phyloP scores from a whole-genome alignment of 495 filamentous ascomycete species.

The Lasiosphaeria hispida region DNA sequence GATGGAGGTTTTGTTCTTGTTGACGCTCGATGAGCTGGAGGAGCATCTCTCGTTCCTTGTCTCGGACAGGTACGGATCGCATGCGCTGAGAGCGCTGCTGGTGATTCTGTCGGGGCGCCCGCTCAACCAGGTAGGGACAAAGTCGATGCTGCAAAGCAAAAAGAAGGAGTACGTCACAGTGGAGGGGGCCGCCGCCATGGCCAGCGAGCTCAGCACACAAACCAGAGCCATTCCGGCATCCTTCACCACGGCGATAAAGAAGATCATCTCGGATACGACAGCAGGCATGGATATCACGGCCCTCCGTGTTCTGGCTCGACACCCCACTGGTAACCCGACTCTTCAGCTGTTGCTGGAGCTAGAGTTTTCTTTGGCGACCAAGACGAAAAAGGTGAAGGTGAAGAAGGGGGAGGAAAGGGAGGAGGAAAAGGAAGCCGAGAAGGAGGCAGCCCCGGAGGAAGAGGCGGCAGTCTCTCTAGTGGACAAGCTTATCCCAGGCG shows the following conservation, averaged over 20 bases:
- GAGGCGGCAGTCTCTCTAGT: slow-evolving; percentile 25
- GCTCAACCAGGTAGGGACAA: slow-evolving; percentile 59
- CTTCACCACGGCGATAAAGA: slow-evolving; percentile 71
- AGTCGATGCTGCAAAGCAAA: slow-evolving; percentile 75
- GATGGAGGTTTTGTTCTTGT: slow-evolving; percentile 83
- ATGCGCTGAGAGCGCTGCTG: slow-evolving; percentile 80
- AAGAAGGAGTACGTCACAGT: slow-evolving; percentile 79
- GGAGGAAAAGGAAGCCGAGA: slow-evolving; percentile 13
- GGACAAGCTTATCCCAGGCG: slow-evolving; percentile 43
- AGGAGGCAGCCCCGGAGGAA: not conserved
- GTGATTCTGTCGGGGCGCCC: slow-evolving; percentile 82
- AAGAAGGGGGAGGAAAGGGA: slow-evolving; percentile 29
- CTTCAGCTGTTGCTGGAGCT: slow-evolving; percentile 83
- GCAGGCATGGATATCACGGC: slow-evolving; percentile 67
- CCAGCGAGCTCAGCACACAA: slow-evolving; percentile 30
- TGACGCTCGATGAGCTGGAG: slow-evolving; percentile 78
- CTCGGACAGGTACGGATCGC: slow-evolving; percentile 86
- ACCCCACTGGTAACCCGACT: slow-evolving; percentile 84
- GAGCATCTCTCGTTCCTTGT: slow-evolving; percentile 79
- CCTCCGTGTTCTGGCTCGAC: slow-evolving; percentile 75
- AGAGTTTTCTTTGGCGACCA: slow-evolving; percentile 68
- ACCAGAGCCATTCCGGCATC: slow-evolving; percentile 68
- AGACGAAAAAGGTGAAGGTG: slow-evolving; percentile 49
- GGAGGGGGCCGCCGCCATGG: slow-evolving; percentile 33
- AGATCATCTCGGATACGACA: slow-evolving; percentile 72